Conservation (phyloP, 148 eudicot species). For the Arbutus unedo region DNA sequence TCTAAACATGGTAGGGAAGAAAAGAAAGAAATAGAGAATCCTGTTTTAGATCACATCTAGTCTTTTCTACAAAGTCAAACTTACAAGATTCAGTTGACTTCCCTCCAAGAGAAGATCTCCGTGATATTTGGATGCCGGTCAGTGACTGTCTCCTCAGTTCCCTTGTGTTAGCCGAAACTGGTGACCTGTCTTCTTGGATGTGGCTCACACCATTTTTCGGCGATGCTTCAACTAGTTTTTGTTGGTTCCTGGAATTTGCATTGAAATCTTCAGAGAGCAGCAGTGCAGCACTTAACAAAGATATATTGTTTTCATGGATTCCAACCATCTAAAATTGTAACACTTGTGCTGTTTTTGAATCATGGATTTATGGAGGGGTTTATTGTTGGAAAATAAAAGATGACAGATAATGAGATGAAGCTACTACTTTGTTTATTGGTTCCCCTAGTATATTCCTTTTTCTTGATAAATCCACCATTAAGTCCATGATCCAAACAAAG, state of each 20-base stretch:
- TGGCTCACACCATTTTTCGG: slow-evolving; percentile 19
- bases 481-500: background rate
- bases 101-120: slow-evolving; percentile 77
- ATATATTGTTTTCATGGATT: background rate
- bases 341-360: background rate
- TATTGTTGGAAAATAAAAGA: background rate
- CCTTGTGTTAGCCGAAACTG: slow-evolving; percentile 38
- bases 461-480: background rate
- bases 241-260: slow-evolving; percentile 45
- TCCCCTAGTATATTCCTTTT: too few species aligned
- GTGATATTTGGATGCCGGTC: slow-evolving; percentile 48
- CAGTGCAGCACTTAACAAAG: background rate
- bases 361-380: background rate
- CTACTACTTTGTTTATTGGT: too few species aligned
- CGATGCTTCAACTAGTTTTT: slow-evolving; percentile 41
- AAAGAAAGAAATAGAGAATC: background rate
- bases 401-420: background rate
- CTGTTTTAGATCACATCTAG: background rate
- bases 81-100: slow-evolving; percentile 49
- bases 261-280: slow-evolving; percentile 1
- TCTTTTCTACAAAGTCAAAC: slow-evolving; percentile 18
- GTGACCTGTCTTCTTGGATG: slow-evolving; percentile 38
- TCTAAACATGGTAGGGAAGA: background rate
- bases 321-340: background rate
- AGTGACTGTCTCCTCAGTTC: slow-evolving; percentile 66